Evolutionary conservation across 805 yeast genomes (phyloP), one percentile per base, ranked within the genome.

Genomic region (Sugiyamaella marilandica): DNA sequence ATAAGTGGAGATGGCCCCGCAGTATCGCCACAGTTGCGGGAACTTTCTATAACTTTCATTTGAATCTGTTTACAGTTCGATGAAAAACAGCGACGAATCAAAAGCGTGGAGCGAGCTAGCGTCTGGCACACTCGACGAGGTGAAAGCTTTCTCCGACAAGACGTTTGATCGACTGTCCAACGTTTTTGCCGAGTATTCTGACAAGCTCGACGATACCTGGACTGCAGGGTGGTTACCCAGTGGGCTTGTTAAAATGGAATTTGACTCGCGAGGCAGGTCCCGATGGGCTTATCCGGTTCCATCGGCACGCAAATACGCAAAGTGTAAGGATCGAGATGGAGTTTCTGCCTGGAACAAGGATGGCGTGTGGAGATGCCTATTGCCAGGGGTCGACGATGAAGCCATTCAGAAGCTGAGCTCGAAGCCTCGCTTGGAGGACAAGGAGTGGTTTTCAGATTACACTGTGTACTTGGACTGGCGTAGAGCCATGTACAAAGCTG

Each of bases 351-450:
- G 97, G 97, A 95, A 89, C 64, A 70, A 79, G 35, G 74, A 77
- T 19, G 98, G 97, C 0, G 79, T 83, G 67, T 92, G 97, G 97
- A 79, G 91, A 64, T 92, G 98, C 70, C 71, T 92, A 45, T 85
- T 91, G 67, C 96, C 96, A 10, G 75, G 75, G 14, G 51, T 56
- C 36, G 53, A 50, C 33, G 52, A 58, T 54, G 43, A 43, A 10
- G 47, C 34, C 8, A 37, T 29, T 2, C 16, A 35, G 11, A 39
- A 32, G 10, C 16, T 29, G 41, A 45, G 45, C 10, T 39, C 41
- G 10, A 53, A 26, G 45, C 18, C 36, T 18, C 11, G 31, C 14
- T 47, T 36, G 18, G 55, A 76, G 55, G 64, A 67, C 50, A 31
- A 55, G 48, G 49, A 61, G 7, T 87, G 77, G 67, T 90, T 88